These are phyloP conservation scores for Naganishia kalamii DNA, from an alignment of 768 basidiomycete genomes.

Conservation along the genomic window DNA sequence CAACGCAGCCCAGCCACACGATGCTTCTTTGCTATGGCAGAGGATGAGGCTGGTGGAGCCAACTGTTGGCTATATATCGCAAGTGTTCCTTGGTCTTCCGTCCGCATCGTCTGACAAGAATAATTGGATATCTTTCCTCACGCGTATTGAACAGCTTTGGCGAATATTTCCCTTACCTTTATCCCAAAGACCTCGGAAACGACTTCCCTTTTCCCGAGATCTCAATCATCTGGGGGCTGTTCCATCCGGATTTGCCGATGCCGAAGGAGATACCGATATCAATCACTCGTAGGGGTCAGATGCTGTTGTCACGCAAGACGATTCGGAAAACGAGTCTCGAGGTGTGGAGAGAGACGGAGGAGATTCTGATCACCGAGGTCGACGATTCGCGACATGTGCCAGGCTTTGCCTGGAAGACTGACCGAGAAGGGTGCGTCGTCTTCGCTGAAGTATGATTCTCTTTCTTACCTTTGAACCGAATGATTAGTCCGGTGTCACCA, in stretches of 20 bases:
- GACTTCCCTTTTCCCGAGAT: neutral
- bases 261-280: neutral
- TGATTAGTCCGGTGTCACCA: neutral
- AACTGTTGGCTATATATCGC: neutral
- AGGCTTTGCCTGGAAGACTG: constrained; percentile 9
- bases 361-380: neutral
- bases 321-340: neutral
- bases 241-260: neutral
- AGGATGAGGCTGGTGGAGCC: neutral
- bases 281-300: neutral
- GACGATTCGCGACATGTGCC: neutral
- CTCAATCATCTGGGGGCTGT: neutral
- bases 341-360: neutral
- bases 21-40: neutral
- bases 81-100: too few relatives aligned
- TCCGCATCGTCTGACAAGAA: too few relatives aligned
- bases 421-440: neutral
- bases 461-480: neutral
- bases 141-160: neutral
- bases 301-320: neutral
- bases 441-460: neutral
- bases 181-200: neutral
- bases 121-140: too few relatives aligned
- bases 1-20: neutral
- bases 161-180: neutral